Conservation (phyloP, 2,329 filamentous ascomycete species). For the Ceratocystis papillata region DNA sequence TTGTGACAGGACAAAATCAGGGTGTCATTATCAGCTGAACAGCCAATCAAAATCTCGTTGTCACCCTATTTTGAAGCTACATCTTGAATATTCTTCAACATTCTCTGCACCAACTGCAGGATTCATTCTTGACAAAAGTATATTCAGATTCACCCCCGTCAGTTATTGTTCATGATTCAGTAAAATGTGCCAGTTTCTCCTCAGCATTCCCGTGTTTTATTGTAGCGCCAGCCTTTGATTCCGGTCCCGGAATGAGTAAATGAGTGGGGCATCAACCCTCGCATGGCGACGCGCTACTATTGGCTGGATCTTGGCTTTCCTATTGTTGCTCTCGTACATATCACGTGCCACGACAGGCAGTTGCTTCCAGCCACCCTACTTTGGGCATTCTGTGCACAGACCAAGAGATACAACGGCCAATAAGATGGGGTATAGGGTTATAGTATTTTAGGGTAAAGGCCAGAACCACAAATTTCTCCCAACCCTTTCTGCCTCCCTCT, state of each 20-base stretch:
- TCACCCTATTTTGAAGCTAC: too few species aligned
- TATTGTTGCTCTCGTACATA: not conserved
- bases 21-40: too few species aligned
- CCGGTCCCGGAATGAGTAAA: constrained; percentile 16
- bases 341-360: constrained; percentile 16
- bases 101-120: too few species aligned
- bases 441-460: constrained; percentile 23
- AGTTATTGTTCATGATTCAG: too few species aligned
- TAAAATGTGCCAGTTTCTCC: not conserved
- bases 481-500: constrained; percentile 24
- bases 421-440: constrained; percentile 12
- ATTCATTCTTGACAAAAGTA: too few species aligned
- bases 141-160: not conserved
- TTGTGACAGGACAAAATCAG: too few species aligned
- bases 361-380: constrained; percentile 13
- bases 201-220: not conserved
- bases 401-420: not conserved
- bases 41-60: too few species aligned
- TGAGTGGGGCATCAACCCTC: constrained; percentile 20
- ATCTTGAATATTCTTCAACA: too few species aligned
- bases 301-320: not conserved
- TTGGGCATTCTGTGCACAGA: not conserved
- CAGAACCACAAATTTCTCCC: constrained; percentile 19
- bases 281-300: constrained; percentile 15
- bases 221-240: constrained; percentile 17